phyloP scores from a whole-genome alignment of 2,329 filamentous ascomycete genomes.

The Sporothrix luriei region DNA sequence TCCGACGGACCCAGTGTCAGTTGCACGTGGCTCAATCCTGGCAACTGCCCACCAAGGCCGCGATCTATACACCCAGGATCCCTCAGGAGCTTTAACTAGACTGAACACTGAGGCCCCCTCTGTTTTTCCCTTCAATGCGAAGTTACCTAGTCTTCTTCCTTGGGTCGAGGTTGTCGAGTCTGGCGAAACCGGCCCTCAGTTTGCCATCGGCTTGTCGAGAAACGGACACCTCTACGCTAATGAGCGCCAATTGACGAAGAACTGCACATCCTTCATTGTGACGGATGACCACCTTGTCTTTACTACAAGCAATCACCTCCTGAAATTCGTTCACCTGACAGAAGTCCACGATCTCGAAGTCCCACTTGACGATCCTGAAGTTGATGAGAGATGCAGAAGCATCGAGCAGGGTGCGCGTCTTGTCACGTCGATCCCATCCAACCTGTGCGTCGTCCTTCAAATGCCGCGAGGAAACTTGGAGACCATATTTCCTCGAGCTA shows the following conservation, averaged over 20 bases:
- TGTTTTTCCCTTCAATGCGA: constrained; percentile 42
- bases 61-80: constrained; percentile 50
- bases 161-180: constrained; percentile 54
- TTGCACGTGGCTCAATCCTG: constrained; percentile 40
- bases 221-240: constrained; percentile 80
- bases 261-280: constrained; percentile 87
- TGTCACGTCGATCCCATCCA: constrained; percentile 85
- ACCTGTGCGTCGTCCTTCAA: constrained; percentile 82
- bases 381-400: constrained; percentile 86
- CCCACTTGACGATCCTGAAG: constrained; percentile 84
- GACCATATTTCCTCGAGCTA: constrained; percentile 88
- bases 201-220: constrained; percentile 67
- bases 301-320: constrained; percentile 86
- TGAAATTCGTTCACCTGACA: constrained; percentile 90
- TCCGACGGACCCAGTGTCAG: constrained; percentile 14
- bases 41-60: constrained; percentile 41
- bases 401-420: constrained; percentile 87
- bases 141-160: constrained; percentile 54
- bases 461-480: constrained; percentile 96
- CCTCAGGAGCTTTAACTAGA: constrained; percentile 50
- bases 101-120: constrained; percentile 40
- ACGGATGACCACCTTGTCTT: constrained; percentile 84
- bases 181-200: constrained; percentile 41
- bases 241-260: constrained; percentile 72
- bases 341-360: constrained; percentile 72